These are phyloP conservation scores for Coemansia sp. DNA, from an alignment of 192 early-diverging fungal genomes.

Conservation along the genomic window DNA sequence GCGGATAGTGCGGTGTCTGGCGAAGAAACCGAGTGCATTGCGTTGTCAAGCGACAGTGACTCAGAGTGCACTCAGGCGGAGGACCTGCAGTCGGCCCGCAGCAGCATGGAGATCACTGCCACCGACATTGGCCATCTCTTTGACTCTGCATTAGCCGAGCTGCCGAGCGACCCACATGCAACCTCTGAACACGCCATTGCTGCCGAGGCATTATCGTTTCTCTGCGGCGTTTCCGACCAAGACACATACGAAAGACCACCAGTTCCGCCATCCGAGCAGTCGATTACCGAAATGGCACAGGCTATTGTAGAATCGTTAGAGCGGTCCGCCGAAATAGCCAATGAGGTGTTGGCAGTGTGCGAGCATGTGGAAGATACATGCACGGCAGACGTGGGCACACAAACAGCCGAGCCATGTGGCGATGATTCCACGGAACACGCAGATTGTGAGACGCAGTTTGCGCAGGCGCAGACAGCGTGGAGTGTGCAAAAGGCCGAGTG, in stretches of 20 bases:
- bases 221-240: background rate
- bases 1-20: constrained; percentile 1
- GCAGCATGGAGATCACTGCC: background rate
- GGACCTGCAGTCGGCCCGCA: background rate
- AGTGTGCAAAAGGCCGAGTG: background rate
- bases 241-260: constrained; percentile 7
- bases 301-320: constrained; percentile 23
- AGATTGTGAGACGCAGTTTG: too few species aligned
- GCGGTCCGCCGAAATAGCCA: constrained; percentile 17
- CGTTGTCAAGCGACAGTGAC: constrained; percentile 11
- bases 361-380: background rate
- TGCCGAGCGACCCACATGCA: background rate
- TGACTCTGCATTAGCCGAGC: background rate
- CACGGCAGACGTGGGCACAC: too few species aligned
- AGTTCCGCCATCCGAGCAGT: constrained; percentile 2
- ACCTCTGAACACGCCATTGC: background rate
- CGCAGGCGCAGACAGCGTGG: background rate
- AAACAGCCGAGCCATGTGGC: too few species aligned
- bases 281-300: constrained; percentile 20
- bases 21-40: constrained; percentile 9
- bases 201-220: background rate
- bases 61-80: background rate
- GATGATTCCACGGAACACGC: too few species aligned
- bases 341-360: constrained; percentile 12
- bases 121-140: background rate